Evolutionary conservation across 192 early-diverging fungal species (phyloP).

Genomic region (Mortierella hygrophila): DNA sequence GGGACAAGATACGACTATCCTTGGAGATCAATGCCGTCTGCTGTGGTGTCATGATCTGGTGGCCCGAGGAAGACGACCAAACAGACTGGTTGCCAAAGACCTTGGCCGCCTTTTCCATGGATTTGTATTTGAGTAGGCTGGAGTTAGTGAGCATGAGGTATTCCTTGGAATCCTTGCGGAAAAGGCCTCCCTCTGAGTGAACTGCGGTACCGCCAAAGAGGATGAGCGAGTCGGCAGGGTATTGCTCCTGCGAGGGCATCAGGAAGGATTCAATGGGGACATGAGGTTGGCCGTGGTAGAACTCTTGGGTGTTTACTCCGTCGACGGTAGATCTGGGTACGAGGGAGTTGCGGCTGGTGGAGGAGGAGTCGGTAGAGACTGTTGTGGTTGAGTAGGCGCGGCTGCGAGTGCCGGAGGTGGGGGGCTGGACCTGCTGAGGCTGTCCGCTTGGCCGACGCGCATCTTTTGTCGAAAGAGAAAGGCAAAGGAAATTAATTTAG

Average conservation of each 20-base stretch:
- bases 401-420: not conserved
- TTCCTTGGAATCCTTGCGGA: conserved; percentile 47
- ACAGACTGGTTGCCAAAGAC: conserved; percentile 56
- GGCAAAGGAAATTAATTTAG: not conserved
- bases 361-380: conserved; percentile 45
- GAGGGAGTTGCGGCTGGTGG: conserved; percentile 45
- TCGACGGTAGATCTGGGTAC: conserved; percentile 26
- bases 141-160: conserved; percentile 50
- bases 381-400: conserved; percentile 40
- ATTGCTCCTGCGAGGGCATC: conserved; percentile 52
- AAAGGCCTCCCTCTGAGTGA: conserved; percentile 44
- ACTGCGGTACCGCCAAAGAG: conserved; percentile 45
- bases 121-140: conserved; percentile 47
- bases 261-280: conserved; percentile 45
- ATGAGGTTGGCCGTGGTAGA: conserved; percentile 40
- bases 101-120: conserved; percentile 53
- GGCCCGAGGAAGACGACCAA: conserved; percentile 48
- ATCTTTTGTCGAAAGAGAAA: conserved; percentile 1
- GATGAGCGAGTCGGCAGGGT: conserved; percentile 39
- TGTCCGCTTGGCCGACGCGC: conserved; percentile 8
- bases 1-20: conserved; percentile 37
- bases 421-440: not conserved
- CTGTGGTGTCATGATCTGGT: conserved; percentile 49
- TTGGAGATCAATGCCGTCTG: conserved; percentile 43
- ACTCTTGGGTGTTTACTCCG: not conserved